These are phyloP conservation scores for Tranzscheliella williamsii DNA, from an alignment of 1,284 basidiomycete genomes.

Conservation along the genomic window DNA sequence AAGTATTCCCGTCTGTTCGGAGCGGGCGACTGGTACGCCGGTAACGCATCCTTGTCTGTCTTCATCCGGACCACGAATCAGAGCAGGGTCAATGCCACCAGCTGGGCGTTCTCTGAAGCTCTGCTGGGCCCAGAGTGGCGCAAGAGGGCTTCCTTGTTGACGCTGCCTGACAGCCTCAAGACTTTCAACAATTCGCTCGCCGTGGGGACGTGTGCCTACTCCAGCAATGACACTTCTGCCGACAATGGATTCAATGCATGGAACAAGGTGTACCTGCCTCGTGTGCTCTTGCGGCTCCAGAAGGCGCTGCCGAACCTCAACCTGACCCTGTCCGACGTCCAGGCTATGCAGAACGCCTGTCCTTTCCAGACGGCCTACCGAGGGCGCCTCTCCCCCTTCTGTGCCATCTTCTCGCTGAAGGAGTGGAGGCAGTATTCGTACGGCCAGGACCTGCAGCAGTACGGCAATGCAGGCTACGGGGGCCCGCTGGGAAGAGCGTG, in stretches of 20 bases:
- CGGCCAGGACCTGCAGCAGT: slow-evolving; percentile 18
- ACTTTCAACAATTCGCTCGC: no score
- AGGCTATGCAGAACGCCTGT: slow-evolving; percentile 16
- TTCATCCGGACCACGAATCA: no score
- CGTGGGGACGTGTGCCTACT: no score
- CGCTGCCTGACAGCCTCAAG: no score
- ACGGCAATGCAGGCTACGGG: slow-evolving; percentile 8
- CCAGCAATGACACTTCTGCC: slow-evolving; percentile 10
- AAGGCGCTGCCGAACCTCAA: slow-evolving; percentile 7
- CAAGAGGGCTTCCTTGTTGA: no score
- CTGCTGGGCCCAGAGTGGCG: no score
- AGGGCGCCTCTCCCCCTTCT: slow-evolving; percentile 13
- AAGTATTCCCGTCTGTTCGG: slow-evolving; percentile 8
- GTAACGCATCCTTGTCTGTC: no score
- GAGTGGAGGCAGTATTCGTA: slow-evolving; percentile 19
- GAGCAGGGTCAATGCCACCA: no score
- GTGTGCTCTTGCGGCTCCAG: slow-evolving; percentile 6
- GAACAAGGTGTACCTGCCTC: slow-evolving; percentile 13
- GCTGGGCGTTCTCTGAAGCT: no score
- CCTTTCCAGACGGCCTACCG: slow-evolving; percentile 15
- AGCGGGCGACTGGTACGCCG: no score
- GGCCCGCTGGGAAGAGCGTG: slow-evolving; percentile 11
- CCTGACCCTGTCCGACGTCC: slow-evolving; percentile 9
- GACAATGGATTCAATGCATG: slow-evolving; percentile 10
- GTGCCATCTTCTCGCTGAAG: slow-evolving; percentile 6